Percentiles rank a stretch among this genome's conserved stretches.
phyloP scores from a whole-genome alignment of 352 stramenopile species.

The Globisporangium okanoganense region DNA sequence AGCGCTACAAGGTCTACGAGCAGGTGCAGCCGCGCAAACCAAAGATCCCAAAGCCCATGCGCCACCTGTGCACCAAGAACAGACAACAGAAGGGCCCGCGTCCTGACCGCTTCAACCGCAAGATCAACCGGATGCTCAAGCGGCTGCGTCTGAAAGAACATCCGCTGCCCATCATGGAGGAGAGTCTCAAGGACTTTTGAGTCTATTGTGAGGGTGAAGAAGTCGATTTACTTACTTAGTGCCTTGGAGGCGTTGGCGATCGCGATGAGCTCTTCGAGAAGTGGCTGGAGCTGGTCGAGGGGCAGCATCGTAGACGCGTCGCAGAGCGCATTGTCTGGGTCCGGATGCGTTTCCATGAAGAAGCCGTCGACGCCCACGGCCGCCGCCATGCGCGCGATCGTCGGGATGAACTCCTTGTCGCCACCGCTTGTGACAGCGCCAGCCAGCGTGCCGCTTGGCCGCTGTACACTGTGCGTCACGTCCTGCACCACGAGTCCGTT shows the following conservation, averaged over 20 bases:
- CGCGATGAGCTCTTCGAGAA: conserved; percentile 70
- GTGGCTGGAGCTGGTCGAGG: conserved; percentile 55
- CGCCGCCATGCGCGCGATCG: conserved; percentile 79
- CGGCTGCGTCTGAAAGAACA: conserved; percentile 71
- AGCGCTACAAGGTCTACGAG: conserved; percentile 19
- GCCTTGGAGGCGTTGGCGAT: conserved; percentile 58
- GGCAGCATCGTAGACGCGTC: conserved; percentile 75
- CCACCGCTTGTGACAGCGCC: conserved; percentile 52
- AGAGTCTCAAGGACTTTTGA: conserved; percentile 68
- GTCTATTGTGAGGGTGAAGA: background rate
- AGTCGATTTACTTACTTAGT: conserved; percentile 12
- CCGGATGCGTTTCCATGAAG: conserved; percentile 88
- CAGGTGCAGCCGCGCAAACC: conserved; percentile 48
- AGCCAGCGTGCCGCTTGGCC: conserved; percentile 37
- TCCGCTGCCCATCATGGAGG: conserved; percentile 59
- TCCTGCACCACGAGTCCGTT: conserved; percentile 81
- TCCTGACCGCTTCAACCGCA: conserved; percentile 71
- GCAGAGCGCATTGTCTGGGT: conserved; percentile 54
- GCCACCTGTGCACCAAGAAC: conserved; percentile 25
- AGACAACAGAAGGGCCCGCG: conserved; percentile 31
- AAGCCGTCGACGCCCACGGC: conserved; percentile 86
- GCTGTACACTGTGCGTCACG: conserved; percentile 84
- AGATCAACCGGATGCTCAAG: conserved; percentile 77
- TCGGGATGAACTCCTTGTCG: conserved; percentile 80
- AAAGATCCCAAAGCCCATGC: conserved; percentile 59